phyloP scores from a whole-genome alignment of 768 basidiomycete species.

The Tricholoma bakamatsutake region DNA sequence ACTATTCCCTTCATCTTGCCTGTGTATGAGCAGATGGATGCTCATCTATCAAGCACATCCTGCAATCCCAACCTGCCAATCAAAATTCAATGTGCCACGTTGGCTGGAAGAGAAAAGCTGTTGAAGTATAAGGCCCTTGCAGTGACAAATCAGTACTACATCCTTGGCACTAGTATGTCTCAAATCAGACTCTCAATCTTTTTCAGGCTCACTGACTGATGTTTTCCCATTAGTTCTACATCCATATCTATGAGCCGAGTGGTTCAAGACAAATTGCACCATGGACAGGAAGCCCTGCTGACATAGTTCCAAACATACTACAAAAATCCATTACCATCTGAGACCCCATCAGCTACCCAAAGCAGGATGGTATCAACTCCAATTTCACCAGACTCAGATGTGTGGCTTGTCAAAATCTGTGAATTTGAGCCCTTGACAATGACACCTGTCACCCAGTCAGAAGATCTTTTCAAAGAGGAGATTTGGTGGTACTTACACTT shows the following conservation, averaged over 20 bases:
- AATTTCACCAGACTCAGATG: background rate
- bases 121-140: background rate
- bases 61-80: background rate
- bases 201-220: background rate
- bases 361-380: too few species aligned
- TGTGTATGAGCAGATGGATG: background rate
- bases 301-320: too few species aligned
- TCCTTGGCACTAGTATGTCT: background rate
- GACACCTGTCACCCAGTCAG: background rate
- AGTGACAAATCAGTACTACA: background rate
- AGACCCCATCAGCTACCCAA: too few species aligned
- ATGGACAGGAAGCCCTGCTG: too few species aligned
- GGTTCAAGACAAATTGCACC: too few species aligned
- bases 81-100: background rate
- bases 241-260: too few species aligned
- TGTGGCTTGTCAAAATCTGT: background rate
- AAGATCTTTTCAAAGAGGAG: background rate
- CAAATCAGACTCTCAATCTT: background rate
- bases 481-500: background rate
- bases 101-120: background rate
- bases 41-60: background rate
- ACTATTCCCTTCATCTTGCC: background rate
- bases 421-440: background rate
- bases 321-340: too few species aligned
- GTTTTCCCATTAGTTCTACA: background rate